These are phyloP conservation scores for Arthrobotrys entomopaga DNA, from an alignment of 2,329 filamentous ascomycete species.

Conservation along the genomic window DNA sequence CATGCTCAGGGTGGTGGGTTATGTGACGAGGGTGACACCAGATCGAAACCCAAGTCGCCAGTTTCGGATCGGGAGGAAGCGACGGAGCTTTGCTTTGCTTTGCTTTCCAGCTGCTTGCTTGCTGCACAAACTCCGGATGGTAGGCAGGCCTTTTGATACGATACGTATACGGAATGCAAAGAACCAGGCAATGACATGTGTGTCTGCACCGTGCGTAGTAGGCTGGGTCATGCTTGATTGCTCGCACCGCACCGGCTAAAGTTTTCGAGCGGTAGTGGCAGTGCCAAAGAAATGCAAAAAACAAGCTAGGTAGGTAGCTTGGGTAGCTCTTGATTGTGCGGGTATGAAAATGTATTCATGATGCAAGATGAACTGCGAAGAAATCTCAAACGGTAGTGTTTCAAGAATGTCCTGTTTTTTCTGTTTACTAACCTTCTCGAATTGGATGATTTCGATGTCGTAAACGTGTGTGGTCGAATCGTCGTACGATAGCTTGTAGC, in stretches of 20 bases:
- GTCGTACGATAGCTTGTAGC: background rate
- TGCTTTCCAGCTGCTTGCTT: background rate
- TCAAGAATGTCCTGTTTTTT: slow-evolving; percentile 21
- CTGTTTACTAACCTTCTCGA: slow-evolving; percentile 19
- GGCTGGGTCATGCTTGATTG: background rate
- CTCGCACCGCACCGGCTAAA: background rate
- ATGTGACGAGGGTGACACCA: slow-evolving; percentile 51
- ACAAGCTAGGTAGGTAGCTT: background rate
- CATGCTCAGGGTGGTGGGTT: slow-evolving; percentile 22
- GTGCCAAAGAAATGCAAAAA: background rate
- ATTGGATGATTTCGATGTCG: slow-evolving; percentile 10
- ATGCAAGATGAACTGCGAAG: slow-evolving; percentile 21
- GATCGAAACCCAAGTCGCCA: slow-evolving; percentile 45
- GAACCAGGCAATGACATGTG: slow-evolving; percentile 8
- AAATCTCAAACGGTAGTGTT: slow-evolving; percentile 3
- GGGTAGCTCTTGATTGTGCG: too few species aligned
- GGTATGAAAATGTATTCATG: slow-evolving; percentile 8
- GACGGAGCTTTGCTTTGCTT: slow-evolving; percentile 11
- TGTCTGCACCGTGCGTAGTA: too few species aligned
- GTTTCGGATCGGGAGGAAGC: slow-evolving; percentile 52
- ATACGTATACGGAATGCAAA: slow-evolving; percentile 34
- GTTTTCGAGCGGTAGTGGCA: background rate
- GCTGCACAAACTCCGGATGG: slow-evolving; percentile 1
- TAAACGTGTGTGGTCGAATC: slow-evolving; percentile 2
- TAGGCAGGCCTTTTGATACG: background rate